Percentiles rank a stretch among this genome's conserved stretches.
Evolutionary conservation across 2,329 filamentous ascomycete species (phyloP).

Genomic region (Penicillium sumatraense): DNA sequence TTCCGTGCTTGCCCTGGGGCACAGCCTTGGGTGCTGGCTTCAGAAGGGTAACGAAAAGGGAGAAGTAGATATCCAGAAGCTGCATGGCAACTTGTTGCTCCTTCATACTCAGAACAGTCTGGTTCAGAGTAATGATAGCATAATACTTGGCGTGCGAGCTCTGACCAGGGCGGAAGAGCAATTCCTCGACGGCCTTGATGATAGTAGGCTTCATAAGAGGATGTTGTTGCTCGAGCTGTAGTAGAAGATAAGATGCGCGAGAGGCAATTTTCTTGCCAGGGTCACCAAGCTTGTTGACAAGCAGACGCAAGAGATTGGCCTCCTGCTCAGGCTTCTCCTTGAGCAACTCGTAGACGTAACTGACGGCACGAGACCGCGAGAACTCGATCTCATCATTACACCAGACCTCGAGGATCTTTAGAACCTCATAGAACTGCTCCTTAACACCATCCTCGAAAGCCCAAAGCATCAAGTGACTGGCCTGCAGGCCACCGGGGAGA

Average conservation of each 20-base stretch:
- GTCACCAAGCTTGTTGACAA: slow-evolving; percentile 97
- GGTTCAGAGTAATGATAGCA: slow-evolving; percentile 93
- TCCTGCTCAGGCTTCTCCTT: slow-evolving; percentile 98
- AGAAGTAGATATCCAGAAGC: slow-evolving; percentile 89
- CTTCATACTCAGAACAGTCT: slow-evolving; percentile 86
- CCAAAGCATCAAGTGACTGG: slow-evolving; percentile 83
- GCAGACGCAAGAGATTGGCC: slow-evolving; percentile 83
- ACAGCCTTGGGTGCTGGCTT: slow-evolving; percentile 58
- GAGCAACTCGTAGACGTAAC: slow-evolving; percentile 87
- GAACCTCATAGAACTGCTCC: slow-evolving; percentile 86
- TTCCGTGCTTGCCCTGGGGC: slow-evolving; percentile 51
- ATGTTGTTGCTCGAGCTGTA: slow-evolving; percentile 86
- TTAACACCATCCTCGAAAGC: slow-evolving; percentile 96
- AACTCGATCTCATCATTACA: slow-evolving; percentile 95
- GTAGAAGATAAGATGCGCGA: slow-evolving; percentile 86
- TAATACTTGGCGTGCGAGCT: slow-evolving; percentile 91
- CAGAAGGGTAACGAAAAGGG: slow-evolving; percentile 79
- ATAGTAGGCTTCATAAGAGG: slow-evolving; percentile 93
- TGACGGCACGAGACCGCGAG: slow-evolving; percentile 82
- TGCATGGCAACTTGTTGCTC: slow-evolving; percentile 81
- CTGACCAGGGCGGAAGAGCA: slow-evolving; percentile 85
- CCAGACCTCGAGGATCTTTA: slow-evolving; percentile 90
- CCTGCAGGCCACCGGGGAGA: slow-evolving; percentile 74
- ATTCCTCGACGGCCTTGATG: slow-evolving; percentile 82
- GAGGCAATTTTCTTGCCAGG: slow-evolving; percentile 95